phyloP scores from a whole-genome alignment of 129 eudicot genomes.

The Lactuca saligna region DNA sequence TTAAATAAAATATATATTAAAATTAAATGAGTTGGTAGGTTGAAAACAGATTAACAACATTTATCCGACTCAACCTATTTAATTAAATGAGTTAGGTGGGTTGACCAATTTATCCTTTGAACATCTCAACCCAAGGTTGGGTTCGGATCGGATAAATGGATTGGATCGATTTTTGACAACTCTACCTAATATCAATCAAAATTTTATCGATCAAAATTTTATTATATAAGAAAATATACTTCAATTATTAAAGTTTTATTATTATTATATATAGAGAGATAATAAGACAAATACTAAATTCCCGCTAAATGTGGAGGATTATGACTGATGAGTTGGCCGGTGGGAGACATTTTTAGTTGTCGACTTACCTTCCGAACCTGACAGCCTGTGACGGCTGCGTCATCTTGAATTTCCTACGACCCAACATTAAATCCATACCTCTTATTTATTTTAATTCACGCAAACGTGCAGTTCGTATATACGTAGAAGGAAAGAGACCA shows the following conservation, averaged over 20 bases:
- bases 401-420: neutral
- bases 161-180: too few relatives aligned
- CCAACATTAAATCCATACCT: neutral
- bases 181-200: too few relatives aligned
- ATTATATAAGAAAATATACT: too few relatives aligned
- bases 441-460: neutral
- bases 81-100: too few relatives aligned
- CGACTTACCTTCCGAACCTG: neutral
- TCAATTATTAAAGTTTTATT: neutral
- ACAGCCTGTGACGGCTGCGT: neutral
- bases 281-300: neutral
- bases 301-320: neutral
- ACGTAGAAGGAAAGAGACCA: constrained; percentile 19
- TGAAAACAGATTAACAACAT: too few relatives aligned
- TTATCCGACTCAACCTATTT: too few relatives aligned
- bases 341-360: neutral
- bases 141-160: too few relatives aligned
- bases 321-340: neutral
- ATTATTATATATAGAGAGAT: neutral
- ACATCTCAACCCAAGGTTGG: too few relatives aligned
- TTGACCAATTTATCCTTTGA: too few relatives aligned
- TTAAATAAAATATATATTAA: too few relatives aligned
- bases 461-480: neutral
- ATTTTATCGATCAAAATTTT: neutral
- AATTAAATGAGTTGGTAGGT: too few relatives aligned